Base-by-base conservation (phyloP, 2,329 filamentous ascomycete species). In the Clonostachys byssicola region DNA sequence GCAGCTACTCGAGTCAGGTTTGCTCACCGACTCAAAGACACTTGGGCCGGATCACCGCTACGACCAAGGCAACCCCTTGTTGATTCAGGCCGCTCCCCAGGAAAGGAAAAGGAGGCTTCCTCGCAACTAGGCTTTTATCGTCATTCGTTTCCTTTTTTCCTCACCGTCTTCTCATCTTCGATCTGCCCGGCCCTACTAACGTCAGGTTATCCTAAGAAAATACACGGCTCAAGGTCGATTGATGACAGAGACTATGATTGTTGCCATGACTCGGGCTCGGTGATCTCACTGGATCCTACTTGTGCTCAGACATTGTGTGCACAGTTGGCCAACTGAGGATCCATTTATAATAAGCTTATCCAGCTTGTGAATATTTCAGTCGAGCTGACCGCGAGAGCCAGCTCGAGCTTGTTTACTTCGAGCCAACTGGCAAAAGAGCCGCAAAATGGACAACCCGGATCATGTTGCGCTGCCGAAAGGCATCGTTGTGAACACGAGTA, bases 401-500 rank as follows among this genome's bases (percentile, higher is more conserved):
- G 23, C 23, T 30, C 8, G 6, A 30, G 23, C 23, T 30, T 9
- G 23, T 30, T 30, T 30, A 10, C 8, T 10, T 30, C 9, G 23
- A 30, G 23, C 23, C 23, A 30, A 30, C 23, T 30, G 23, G 23
- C 23, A 36, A 46, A 13, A 12, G 38, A 9, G 12, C 30, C 17
- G 12, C 13, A 36, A 46, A 12, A 68, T 69, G 66, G 63, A 67
- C 50, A 52, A 60, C 44, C 61, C 57, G 38, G 56, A 67, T 55
- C 62, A 67, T 36, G 68, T 73, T 62, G 70, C 80, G 35, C 56
- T 83, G 58, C 80, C 80, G 17, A 75, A 76, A 58, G 80, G 79
- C 58, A 73, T 83, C 50, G 70, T 83, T 50, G 69, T 71, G 44
- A 83, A 82, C 61, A 72, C 70, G 9, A 63, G 64, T 34, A 65